These are phyloP conservation scores for Apiotrichum gracile DNA, from an alignment of 1,284 basidiomycete genomes.

Conservation along the genomic window DNA sequence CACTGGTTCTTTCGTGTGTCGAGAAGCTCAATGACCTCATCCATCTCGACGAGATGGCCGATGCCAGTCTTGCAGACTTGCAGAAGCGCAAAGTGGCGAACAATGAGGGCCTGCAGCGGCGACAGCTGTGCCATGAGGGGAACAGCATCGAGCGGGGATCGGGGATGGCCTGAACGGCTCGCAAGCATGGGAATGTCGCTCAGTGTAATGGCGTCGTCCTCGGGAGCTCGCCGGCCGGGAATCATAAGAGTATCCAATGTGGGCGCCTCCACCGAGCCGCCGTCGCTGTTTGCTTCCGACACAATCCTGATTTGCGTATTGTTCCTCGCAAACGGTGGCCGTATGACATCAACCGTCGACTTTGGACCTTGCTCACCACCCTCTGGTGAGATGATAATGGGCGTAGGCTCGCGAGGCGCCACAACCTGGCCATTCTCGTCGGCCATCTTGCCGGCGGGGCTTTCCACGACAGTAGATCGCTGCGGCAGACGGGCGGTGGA, in stretches of 20 bases:
- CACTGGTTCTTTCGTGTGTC: conserved; percentile 90
- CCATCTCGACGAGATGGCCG: conserved; percentile 75
- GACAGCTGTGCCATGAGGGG: conserved; percentile 80
- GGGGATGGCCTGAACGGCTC: conserved; percentile 51
- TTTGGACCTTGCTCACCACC: conserved; percentile 4
- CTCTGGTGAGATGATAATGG: neutral
- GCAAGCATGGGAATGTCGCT: conserved; percentile 88
- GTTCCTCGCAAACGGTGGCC: conserved; percentile 69
- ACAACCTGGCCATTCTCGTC: conserved; percentile 56
- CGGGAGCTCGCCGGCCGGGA: neutral
- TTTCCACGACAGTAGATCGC: conserved; percentile 91
- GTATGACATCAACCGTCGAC: conserved; percentile 51
- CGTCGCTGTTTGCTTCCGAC: conserved; percentile 47
- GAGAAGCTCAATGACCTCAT: conserved; percentile 88
- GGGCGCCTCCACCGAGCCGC: conserved; percentile 53
- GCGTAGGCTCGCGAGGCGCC: conserved; percentile 7
- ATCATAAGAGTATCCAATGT: conserved; percentile 64
- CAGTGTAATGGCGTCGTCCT: conserved; percentile 55
- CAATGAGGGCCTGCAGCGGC: conserved; percentile 76
- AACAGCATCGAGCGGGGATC: conserved; percentile 52
- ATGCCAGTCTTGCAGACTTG: conserved; percentile 64
- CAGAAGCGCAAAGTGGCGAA: conserved; percentile 86
- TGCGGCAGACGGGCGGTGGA: conserved; percentile 88
- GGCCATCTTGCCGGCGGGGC: conserved; percentile 81
- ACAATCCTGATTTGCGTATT: conserved; percentile 86